Conservation (phyloP, 106 monocot genomes). For the Dendrobium huoshanense region DNA sequence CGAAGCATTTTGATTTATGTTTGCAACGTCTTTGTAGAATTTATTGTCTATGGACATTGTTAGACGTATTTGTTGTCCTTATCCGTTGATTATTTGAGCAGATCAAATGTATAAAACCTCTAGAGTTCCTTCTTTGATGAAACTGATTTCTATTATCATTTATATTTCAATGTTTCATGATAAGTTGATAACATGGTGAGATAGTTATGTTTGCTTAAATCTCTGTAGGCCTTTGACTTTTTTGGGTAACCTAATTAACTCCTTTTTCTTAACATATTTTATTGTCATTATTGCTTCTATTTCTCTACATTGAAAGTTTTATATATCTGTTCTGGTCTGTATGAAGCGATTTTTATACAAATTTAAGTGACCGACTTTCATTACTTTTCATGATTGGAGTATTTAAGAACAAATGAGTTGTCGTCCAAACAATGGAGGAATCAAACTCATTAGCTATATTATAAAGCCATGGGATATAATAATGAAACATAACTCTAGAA, state of each 20-base stretch:
- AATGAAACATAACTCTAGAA: no score
- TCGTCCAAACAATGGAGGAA: no score
- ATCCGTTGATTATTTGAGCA: background rate
- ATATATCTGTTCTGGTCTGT: background rate
- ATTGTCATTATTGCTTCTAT: no score
- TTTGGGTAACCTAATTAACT: background rate
- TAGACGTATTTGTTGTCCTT: conserved; percentile 1
- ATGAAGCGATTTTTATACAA: background rate
- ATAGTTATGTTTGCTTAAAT: background rate
- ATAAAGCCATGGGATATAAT: no score
- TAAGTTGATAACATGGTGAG: background rate
- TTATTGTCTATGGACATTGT: background rate
- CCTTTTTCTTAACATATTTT: background rate
- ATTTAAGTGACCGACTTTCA: background rate
- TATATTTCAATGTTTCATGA: background rate
- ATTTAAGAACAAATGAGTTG: no score
- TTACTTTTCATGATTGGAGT: no score
- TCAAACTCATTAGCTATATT: no score
- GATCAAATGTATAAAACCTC: background rate
- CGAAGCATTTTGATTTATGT: no score
- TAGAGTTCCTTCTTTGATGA: background rate
- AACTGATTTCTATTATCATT: background rate
- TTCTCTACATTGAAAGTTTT: no score
- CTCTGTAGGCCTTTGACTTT: background rate
- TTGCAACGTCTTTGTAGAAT: background rate